Percentiles rank a stretch among this genome's conserved stretches.
Conservation (phyloP, 192 early-diverging fungal genomes). For the Lobosporangium transversale region DNA sequence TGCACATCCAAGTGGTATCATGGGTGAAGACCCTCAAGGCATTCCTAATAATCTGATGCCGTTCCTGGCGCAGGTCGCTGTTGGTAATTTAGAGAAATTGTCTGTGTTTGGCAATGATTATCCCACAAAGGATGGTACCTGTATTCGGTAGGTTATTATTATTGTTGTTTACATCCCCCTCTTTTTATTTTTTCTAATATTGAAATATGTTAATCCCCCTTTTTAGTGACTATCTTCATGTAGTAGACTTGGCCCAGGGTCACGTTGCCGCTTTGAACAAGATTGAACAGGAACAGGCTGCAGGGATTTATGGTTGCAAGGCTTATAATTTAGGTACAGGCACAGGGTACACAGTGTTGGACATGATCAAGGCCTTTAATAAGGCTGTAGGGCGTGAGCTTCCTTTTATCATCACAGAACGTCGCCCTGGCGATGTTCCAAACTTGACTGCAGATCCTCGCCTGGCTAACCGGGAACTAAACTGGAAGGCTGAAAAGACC, state of each 20-base stretch:
- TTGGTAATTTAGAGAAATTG: conserved; percentile 85
- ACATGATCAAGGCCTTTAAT: conserved; percentile 88
- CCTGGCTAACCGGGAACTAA: conserved; percentile 59
- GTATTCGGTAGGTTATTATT: conserved; percentile 27
- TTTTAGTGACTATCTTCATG: conserved; percentile 92
- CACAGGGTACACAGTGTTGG: conserved; percentile 87
- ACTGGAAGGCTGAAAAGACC: conserved; percentile 56
- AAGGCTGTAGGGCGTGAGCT: conserved; percentile 84
- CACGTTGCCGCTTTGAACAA: conserved; percentile 88
- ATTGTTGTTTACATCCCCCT: neutral
- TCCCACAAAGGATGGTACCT: conserved; percentile 91
- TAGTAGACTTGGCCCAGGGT: conserved; percentile 89
- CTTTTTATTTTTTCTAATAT: too few relatives aligned
- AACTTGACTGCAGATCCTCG: conserved; percentile 59
- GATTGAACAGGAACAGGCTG: conserved; percentile 64
- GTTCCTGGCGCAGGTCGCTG: conserved; percentile 84
- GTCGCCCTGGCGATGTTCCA: conserved; percentile 64
- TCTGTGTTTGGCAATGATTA: conserved; percentile 94
- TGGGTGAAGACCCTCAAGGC: conserved; percentile 91
- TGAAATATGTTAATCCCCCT: too few relatives aligned
- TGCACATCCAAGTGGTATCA: conserved; percentile 87
- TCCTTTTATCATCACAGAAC: conserved; percentile 67
- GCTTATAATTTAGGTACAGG: conserved; percentile 95
- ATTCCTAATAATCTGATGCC: conserved; percentile 93
- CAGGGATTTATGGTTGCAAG: conserved; percentile 51